Percentiles rank a stretch among this genome's conserved stretches.
Evolutionary conservation across 345 rosid species (phyloP).

Genomic region (Eucalyptus brandiana): DNA sequence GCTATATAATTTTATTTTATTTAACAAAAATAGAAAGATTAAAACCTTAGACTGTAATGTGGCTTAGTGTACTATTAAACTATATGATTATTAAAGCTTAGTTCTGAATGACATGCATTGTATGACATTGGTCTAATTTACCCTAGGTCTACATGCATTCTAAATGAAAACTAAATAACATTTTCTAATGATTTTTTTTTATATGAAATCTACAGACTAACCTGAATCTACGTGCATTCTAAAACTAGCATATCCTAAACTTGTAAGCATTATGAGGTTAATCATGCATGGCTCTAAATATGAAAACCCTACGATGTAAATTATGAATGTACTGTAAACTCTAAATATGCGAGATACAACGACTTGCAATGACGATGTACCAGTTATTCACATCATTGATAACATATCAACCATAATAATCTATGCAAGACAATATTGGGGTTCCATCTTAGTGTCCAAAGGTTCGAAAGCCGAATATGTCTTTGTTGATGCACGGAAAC

Average conservation of each 20-base stretch:
- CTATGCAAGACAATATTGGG: neutral
- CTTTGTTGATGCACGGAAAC: neutral
- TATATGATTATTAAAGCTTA: rapidly evolving
- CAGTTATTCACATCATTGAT: neutral
- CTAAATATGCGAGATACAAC: neutral
- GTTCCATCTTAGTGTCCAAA: neutral
- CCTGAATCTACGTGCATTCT: too few species aligned
- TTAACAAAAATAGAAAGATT: too few species aligned
- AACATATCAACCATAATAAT: neutral
- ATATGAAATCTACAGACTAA: too few species aligned
- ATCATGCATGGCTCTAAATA: neutral
- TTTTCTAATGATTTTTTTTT: neutral
- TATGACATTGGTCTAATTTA: neutral
- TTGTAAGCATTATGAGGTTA: neutral
- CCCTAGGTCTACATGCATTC: neutral
- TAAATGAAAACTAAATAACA: neutral
- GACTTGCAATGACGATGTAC: neutral
- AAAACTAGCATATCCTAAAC: neutral
- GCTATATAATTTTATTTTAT: too few species aligned
- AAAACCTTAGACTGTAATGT: too few species aligned
- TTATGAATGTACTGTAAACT: neutral
- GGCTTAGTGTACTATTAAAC: too few species aligned
- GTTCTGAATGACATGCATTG: too few species aligned
- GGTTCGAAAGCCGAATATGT: neutral
- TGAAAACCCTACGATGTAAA: neutral